Percentiles rank a stretch among this genome's conserved stretches.
Conservation (phyloP, 768 basidiomycete genomes). For the Trametes meyenii region DNA sequence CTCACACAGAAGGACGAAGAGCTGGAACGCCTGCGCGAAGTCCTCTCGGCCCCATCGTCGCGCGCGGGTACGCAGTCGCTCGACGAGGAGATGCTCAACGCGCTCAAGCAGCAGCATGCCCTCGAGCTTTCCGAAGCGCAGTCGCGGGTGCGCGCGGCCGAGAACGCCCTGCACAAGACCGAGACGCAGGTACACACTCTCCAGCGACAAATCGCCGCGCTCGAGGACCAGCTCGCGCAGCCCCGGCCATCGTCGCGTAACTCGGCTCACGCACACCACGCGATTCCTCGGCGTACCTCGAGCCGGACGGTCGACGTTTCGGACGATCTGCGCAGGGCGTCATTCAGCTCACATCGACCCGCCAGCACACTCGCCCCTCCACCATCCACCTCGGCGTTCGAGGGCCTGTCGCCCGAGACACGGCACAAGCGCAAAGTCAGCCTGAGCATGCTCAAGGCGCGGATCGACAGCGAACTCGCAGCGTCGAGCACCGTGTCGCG, state of each 20-base stretch:
- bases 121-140: slow-evolving; percentile 82
- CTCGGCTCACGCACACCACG: slow-evolving; percentile 53
- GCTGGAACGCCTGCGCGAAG: slow-evolving; percentile 57
- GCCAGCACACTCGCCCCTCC: slow-evolving; percentile 36
- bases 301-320: slow-evolving; percentile 48
- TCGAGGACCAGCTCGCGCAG: slow-evolving; percentile 68
- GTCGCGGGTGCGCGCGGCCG: slow-evolving; percentile 76
- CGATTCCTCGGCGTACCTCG: slow-evolving; percentile 49
- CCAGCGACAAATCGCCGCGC: slow-evolving; percentile 63
- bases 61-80: slow-evolving; percentile 51
- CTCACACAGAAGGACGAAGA: slow-evolving; percentile 66
- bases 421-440: slow-evolving; percentile 83
- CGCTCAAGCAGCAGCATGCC: slow-evolving; percentile 72
- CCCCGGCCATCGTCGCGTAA: slow-evolving; percentile 37
- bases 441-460: slow-evolving; percentile 87
- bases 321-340: slow-evolving; percentile 42
- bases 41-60: slow-evolving; percentile 39
- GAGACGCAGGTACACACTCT: slow-evolving; percentile 67
- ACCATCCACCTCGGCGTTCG: slow-evolving; percentile 53
- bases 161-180: slow-evolving; percentile 72
- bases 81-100: slow-evolving; percentile 73
- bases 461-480: slow-evolving; percentile 81
- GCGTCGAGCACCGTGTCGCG: slow-evolving; percentile 36
- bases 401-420: slow-evolving; percentile 73
- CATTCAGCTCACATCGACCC: slow-evolving; percentile 36